Evolutionary conservation across 345 rosid species (phyloP).

Genomic region (Rhizophora apiculata): DNA sequence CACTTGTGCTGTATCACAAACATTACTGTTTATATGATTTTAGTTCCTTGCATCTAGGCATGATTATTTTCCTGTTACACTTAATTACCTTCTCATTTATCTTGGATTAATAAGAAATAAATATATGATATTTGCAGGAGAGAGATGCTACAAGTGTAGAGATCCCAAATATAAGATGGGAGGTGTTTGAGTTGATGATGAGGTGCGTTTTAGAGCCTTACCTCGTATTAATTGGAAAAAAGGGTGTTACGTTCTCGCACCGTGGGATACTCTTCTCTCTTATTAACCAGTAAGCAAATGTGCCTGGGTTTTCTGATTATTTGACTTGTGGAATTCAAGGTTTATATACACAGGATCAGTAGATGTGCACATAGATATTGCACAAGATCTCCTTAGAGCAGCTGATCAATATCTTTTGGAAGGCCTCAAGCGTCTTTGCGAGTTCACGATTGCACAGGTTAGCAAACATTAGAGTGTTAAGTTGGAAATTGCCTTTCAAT

Average conservation of each 20-base stretch:
- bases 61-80: background rate
- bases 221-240: background rate
- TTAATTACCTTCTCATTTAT: background rate
- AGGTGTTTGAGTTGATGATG: constrained; percentile 77
- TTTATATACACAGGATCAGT: constrained; percentile 69
- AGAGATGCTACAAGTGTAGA: constrained; percentile 62
- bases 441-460: constrained; percentile 67
- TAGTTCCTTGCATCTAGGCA: background rate
- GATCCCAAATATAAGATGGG: constrained; percentile 76
- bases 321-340: constrained; percentile 31
- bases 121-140: constrained; percentile 43
- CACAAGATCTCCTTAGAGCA: constrained; percentile 70
- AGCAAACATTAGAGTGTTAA: background rate
- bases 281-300: background rate
- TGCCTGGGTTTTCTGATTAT: constrained; percentile 4
- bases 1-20: background rate
- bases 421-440: constrained; percentile 71
- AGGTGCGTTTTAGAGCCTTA: constrained; percentile 30
- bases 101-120: background rate
- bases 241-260: background rate
- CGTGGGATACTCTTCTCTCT: too few species aligned
- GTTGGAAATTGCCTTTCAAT: background rate
- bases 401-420: constrained; percentile 80
- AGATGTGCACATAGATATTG: constrained; percentile 41
- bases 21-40: background rate